Base-by-base conservation (phyloP, 148 eudicot species). In the Gaultheria prostrata region DNA sequence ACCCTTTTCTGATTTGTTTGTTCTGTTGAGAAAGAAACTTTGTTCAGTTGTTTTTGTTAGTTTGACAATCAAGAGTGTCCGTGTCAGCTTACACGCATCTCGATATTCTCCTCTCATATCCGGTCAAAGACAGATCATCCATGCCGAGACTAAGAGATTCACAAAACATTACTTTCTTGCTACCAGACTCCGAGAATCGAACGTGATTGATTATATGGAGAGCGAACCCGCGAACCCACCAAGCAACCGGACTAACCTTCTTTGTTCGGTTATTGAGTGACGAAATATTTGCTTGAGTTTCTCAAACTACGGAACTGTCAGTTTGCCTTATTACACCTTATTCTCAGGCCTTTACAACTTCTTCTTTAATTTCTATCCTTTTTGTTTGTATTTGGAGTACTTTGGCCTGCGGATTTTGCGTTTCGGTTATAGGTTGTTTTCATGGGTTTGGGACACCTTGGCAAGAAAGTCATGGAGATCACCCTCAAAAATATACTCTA, bases 361-460 rank as follows among this genome's bases (percentile, higher is more conserved):
- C 15, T 32, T 70, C 71, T n/a, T 50, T 12, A 21, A 13, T 8
- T 30, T 15, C 21, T 3, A 12, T 8, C 61, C 30, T 72, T 82
- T 69, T 8, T 24, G n/a, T 71, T 33, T 71, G 21, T 71, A 33
- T 71, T 54, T 54, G 70, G 67, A n/a, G 84, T 72, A 75, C 71
- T 70, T 71, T 72, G 20, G 28, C 18, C 56, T 20, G 45, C 77
- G 49, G 84, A 1, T 4, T 80, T 82, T 35, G 53, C 84, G 84
- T 82, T 71, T 82, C 78, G 50, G 83, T 82, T 82, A 24, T 82
- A 13, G 67, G 70, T 50, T 72, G 4, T 26, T 81, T 49, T 69
- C 17, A 65, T 65, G 71, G 71, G 2, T 33, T 70, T 30, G 20
- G 75, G 75, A 70, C 75, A 70, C 75, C 75, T 15, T 4, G n/a